Base-by-base conservation (phyloP, 305 asterid genomes). In the Plantago rigida region DNA sequence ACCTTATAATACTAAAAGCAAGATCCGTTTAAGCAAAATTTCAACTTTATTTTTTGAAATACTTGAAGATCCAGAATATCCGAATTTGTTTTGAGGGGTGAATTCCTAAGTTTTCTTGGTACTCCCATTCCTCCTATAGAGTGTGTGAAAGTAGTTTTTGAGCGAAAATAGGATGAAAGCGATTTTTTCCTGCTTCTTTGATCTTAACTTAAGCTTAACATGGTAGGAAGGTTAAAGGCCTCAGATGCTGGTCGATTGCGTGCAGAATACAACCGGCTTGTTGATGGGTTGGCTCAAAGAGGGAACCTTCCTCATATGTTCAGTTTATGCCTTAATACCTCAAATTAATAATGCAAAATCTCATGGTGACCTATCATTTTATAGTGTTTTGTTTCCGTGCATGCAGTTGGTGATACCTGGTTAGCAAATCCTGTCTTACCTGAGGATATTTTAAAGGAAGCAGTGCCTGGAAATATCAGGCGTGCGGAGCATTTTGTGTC, bases 181-280 rank as follows among this genome's bases (percentile, higher is more conserved):
- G n/a, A 34, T 22, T 41, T 59, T 17, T 68, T 56, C 71, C 59
- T 60, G 46, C 45, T 75, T 73, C 68, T 58, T 56, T 70, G 63
- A 5, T 62, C 75, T 65, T 68, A 66, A 81, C 72, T 73, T 67
- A 73, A 15, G 62, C 71, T 75, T 76, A 61, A 76, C 82, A 75
- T 89, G 97, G 87, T 86, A 86, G 97, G 91, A 89, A 92, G 99
- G 97, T 82, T 89, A 79, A 89, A 93, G 97, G 97, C 95, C 78
- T 84, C 95, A 46, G 99, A 93, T 81, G 97, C 96, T 76, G 94
- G 91, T 79, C 89, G 99, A 75, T 76, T 93, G 80, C 97, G 94
- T 68, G 84, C 94, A 59, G 99, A 89, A 62, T 93, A 93, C 82
- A 93, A 76, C 67, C 84, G 97, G 71, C 96, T 93, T 69, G 94